A percentile compares a stretch with the other conserved stretches of the same genome.
These are phyloP conservation scores for Ophiocordyceps camponoti-leonardi DNA, from an alignment of 2,329 filamentous ascomycete genomes.

Conservation along the genomic window DNA sequence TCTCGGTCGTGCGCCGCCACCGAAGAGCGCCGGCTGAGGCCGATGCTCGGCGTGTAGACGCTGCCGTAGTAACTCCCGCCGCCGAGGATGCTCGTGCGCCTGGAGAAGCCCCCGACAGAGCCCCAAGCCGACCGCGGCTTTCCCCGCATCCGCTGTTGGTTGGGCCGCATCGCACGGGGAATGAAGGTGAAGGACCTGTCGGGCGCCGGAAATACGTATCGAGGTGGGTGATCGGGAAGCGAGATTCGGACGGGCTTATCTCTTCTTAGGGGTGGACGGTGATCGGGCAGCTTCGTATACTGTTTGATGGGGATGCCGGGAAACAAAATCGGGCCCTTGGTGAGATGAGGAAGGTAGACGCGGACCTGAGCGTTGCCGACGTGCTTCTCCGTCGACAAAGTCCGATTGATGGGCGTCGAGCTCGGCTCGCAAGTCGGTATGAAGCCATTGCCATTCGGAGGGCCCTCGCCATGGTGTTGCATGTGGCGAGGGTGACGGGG, in stretches of 20 bases:
- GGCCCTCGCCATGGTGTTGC: constrained; percentile 27
- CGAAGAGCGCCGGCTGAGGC: constrained; percentile 79
- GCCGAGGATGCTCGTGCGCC: constrained; percentile 68
- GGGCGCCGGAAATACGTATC: constrained; percentile 79
- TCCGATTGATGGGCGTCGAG: constrained; percentile 50
- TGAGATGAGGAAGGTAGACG: constrained; percentile 53
- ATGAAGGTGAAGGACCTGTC: constrained; percentile 98
- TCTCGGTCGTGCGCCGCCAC: constrained; percentile 45
- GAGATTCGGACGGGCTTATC: constrained; percentile 96
- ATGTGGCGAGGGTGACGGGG: constrained; percentile 24
- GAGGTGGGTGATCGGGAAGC: constrained; percentile 58
- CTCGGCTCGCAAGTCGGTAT: constrained; percentile 42
- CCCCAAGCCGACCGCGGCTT: constrained; percentile 57
- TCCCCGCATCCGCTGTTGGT: constrained; percentile 60
- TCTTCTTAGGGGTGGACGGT: constrained; percentile 79
- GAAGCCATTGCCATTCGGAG: constrained; percentile 33
- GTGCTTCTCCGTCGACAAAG: constrained; percentile 67
- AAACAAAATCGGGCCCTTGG: constrained; percentile 55
- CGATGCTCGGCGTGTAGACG: constrained; percentile 69
- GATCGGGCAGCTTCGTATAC: constrained; percentile 86
- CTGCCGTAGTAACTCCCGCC: constrained; percentile 50
- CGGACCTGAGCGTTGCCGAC: constrained; percentile 75
- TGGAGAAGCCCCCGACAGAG: constrained; percentile 50
- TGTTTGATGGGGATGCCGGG: constrained; percentile 68
- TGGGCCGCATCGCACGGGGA: constrained; percentile 78